Evolutionary conservation across 2,329 filamentous ascomycete species (phyloP).

Genomic region (Hypoxylon sp.): DNA sequence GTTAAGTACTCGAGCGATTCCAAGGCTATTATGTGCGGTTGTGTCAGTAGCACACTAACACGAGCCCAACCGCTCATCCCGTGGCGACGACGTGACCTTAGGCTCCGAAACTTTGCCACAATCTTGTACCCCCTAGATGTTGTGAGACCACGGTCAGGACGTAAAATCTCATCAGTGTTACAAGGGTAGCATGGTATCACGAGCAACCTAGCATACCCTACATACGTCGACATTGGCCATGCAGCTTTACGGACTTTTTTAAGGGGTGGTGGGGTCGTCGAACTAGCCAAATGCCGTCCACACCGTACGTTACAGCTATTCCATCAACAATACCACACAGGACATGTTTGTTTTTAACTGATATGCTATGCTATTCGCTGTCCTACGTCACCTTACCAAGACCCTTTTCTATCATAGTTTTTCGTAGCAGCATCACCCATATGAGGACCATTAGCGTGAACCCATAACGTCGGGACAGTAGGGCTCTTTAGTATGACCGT

Average conservation of each 20-base stretch:
- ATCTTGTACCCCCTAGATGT: slow-evolving; percentile 37
- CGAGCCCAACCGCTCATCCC: slow-evolving; percentile 41
- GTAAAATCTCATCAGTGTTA: slow-evolving; percentile 38
- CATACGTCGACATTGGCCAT: slow-evolving; percentile 38
- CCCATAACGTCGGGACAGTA: background rate
- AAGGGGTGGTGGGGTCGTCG: slow-evolving; percentile 26
- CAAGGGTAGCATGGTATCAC: slow-evolving; percentile 40
- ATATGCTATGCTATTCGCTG: slow-evolving; percentile 25
- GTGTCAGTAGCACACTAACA: slow-evolving; percentile 40
- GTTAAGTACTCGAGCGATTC: slow-evolving; percentile 37
- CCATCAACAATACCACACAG: slow-evolving; percentile 28
- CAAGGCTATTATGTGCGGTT: slow-evolving; percentile 15
- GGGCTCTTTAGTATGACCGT: background rate
- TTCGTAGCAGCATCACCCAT: slow-evolving; percentile 3
- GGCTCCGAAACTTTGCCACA: slow-evolving; percentile 43
- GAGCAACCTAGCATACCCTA: slow-evolving; percentile 32
- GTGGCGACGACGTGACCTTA: slow-evolving; percentile 45
- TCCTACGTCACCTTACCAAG: background rate
- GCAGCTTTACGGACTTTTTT: slow-evolving; percentile 31
- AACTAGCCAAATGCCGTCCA: slow-evolving; percentile 16
- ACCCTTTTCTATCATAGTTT: slow-evolving; percentile 7
- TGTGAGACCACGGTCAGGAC: slow-evolving; percentile 42
- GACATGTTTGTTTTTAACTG: slow-evolving; percentile 29
- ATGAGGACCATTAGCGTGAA: background rate
- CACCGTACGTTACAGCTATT: slow-evolving; percentile 21